A percentile compares a stretch with the other conserved stretches of the same genome.
Conservation (phyloP, 306 rosid species). For the Glycine latifolia region DNA sequence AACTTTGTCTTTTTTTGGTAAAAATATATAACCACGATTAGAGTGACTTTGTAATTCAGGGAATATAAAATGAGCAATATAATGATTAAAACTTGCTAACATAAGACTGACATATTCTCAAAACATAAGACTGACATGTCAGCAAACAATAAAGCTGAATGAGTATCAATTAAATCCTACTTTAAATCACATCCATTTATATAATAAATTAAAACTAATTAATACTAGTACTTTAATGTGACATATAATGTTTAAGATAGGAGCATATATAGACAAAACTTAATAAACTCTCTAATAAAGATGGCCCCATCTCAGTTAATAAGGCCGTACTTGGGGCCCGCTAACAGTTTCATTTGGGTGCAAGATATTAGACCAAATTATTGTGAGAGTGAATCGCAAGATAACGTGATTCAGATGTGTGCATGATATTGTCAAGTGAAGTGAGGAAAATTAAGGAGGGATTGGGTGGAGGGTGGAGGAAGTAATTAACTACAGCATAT, state of each 20-base stretch:
- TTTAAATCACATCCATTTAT: background rate
- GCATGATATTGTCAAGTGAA: background rate
- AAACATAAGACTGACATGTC: no score
- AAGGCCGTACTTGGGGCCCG: background rate
- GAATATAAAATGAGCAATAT: background rate
- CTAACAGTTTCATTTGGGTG: background rate
- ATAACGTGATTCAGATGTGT: no score
- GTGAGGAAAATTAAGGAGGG: background rate
- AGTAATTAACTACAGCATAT: no score
- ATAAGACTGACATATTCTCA: no score
- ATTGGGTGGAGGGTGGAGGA: background rate
- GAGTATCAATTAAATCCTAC: background rate
- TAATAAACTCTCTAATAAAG: background rate
- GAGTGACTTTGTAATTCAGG: background rate
- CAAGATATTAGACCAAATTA: background rate
- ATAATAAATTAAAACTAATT: background rate
- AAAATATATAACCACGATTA: background rate
- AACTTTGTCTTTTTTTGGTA: background rate
- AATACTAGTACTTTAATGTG: background rate
- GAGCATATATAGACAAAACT: background rate
- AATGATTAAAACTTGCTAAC: background rate
- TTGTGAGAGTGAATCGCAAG: no score
- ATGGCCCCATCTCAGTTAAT: background rate
- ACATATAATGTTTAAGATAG: background rate
- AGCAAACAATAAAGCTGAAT: background rate